Percentiles rank a stretch among this genome's conserved stretches.
phyloP scores from a whole-genome alignment of 1,139 yeast species.

The Candida sanyaensis region DNA sequence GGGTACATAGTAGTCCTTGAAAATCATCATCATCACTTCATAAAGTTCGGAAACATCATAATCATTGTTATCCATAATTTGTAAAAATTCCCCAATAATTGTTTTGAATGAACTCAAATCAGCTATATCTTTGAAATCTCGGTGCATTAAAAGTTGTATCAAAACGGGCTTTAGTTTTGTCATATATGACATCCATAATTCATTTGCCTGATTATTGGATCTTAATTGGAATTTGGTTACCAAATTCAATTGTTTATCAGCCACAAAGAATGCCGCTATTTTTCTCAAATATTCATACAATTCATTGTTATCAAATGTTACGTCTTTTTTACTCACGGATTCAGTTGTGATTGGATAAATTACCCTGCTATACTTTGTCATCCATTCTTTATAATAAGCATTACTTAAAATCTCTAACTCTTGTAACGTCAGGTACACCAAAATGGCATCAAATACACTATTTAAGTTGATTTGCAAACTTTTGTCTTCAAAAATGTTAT shows the following conservation, averaged over 20 bases:
- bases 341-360: constrained; percentile 61
- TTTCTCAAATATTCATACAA: constrained; percentile 60
- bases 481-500: constrained; percentile 49
- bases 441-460: constrained; percentile 77
- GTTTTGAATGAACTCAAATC: constrained; percentile 47
- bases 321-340: constrained; percentile 22
- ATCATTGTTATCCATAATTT: constrained; percentile 73
- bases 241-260: constrained; percentile 67
- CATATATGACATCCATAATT: constrained; percentile 74
- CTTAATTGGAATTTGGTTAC: constrained; percentile 58
- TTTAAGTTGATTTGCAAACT: constrained; percentile 56
- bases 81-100: constrained; percentile 69
- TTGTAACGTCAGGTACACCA: constrained; percentile 77
- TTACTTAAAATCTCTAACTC: constrained; percentile 60
- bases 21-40: constrained; percentile 58
- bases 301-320: constrained; percentile 24
- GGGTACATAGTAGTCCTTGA: constrained; percentile 61
- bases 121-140: constrained; percentile 27
- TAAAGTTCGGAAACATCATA: constrained; percentile 64
- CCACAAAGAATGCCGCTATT: constrained; percentile 74
- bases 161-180: constrained; percentile 60
- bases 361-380: constrained; percentile 70
- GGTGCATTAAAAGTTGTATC: constrained; percentile 34
- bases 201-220: constrained; percentile 61
- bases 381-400: constrained; percentile 72